phyloP scores from a whole-genome alignment of 2,329 filamentous ascomycete species.

The Xylariaceae sp. region DNA sequence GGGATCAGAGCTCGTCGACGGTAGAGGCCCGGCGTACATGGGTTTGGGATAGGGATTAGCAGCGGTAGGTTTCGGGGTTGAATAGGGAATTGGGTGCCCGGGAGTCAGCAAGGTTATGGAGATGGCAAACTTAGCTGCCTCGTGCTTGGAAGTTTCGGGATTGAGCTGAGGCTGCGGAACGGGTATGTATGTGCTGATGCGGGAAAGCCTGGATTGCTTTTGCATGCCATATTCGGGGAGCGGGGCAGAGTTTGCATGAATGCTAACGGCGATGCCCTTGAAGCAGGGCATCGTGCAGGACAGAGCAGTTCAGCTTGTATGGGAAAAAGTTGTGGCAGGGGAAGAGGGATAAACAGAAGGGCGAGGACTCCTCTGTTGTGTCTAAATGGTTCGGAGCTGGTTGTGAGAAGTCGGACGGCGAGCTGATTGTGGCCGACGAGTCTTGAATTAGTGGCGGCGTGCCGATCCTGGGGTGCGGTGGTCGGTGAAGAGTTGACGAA shows the following conservation, averaged over 20 bases:
- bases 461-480: background rate
- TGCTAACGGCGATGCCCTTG: conserved; percentile 97
- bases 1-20: conserved; percentile 52
- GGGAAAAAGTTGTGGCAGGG: conserved; percentile 3
- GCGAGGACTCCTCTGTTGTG: background rate
- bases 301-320: background rate
- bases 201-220: conserved; percentile 85
- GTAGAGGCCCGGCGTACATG: conserved; percentile 76
- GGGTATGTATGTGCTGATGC: conserved; percentile 96
- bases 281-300: conserved; percentile 80
- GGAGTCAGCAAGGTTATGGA: conserved; percentile 95
- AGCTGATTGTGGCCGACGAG: background rate
- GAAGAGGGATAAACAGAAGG: background rate
- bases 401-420: background rate
- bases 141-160: conserved; percentile 71
- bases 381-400: background rate
- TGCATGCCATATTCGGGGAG: conserved; percentile 93
- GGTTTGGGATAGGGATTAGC: conserved; percentile 80
- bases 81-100: conserved; percentile 88
- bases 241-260: conserved; percentile 80
- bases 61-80: conserved; percentile 77
- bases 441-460: background rate
- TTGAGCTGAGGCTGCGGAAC: conserved; percentile 86
- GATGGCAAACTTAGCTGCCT: conserved; percentile 95
- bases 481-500: conserved; percentile 3